Evolutionary conservation across 1,139 yeast species (phyloP), one percentile per base, ranked within the genome.

Genomic region (Zygosaccharomyces pseudobailii): DNA sequence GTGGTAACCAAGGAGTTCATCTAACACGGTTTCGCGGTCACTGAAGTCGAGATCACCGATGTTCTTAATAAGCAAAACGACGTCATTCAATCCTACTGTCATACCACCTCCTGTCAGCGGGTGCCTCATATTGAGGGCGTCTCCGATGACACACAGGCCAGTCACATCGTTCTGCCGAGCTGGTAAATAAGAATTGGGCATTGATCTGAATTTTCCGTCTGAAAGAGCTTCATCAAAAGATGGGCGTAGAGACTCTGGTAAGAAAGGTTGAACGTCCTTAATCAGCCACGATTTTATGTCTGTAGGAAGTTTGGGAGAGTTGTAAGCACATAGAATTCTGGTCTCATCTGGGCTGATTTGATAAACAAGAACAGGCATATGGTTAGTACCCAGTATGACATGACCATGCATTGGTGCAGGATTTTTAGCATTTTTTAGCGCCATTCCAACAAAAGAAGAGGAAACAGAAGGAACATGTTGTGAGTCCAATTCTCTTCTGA

Each of bases 51-150:
- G 75, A 13, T 85, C 81, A 34, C 68, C 65, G 30, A 66, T 62
- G 50, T 43, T 72, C 56, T 43, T 74, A 64, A 41, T 84, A 80
- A 57, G 86, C 71, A 50, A 85, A 66, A 17, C 88, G 5, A 90
- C 92, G 65, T 92, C 99, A 63, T 82, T 86, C 52, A 94, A 73
- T 0, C 97, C 97, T 38, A 92, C 98, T 8, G 97, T 90, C 99
- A 92, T 92, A 51, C 99, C 99, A 50, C 98, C 98, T 40, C 99
- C 99, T 1, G 98, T 92, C 54, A 92, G 76, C 17, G 99, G 99
- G 67, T 92, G 99, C 65, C 99, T 79, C 97, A 92, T 92, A 67
- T 92, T 92, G 61, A 90, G 75, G 2, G 98, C 88, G 65, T 92
- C 99, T 36, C 99, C 99, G 40, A 92, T 66, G 58, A 92, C 75